Percentiles rank a stretch among this genome's conserved stretches.
phyloP scores from a whole-genome alignment of 495 filamentous ascomycete species.

The Annulohypoxylon stygium region DNA sequence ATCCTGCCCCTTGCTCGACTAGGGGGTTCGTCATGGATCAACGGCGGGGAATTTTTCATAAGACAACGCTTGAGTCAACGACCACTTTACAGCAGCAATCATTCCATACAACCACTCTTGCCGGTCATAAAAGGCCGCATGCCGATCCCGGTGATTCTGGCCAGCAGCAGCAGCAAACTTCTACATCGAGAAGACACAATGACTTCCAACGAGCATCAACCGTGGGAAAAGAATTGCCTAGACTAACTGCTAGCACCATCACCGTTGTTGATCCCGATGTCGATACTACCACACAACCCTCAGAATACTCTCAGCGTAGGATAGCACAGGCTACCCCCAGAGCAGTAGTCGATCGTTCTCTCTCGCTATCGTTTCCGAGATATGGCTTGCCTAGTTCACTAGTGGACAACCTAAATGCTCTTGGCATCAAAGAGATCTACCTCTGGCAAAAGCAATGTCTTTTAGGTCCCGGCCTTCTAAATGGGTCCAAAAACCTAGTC shows the following conservation, averaged over 20 bases:
- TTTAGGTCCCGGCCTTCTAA: constrained; percentile 73
- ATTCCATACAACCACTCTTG: constrained; percentile 41
- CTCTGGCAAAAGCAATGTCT: constrained; percentile 88
- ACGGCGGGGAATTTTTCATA: constrained; percentile 45
- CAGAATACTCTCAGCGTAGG: constrained; percentile 64
- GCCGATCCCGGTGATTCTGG: constrained; percentile 22
- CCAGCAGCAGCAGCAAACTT: constrained; percentile 21
- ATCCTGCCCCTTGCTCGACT: constrained; percentile 4
- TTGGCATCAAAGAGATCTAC: constrained; percentile 79
- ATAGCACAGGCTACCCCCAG: constrained; percentile 62
- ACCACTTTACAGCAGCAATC: constrained; percentile 38
- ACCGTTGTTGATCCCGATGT: constrained; percentile 24
- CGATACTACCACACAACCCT: constrained; percentile 23
- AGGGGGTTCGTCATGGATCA: constrained; percentile 41
- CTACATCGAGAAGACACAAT: constrained; percentile 35
- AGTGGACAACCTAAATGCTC: constrained; percentile 72
- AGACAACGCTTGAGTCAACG: constrained; percentile 47
- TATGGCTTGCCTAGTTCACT: constrained; percentile 74
- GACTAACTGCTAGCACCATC: constrained; percentile 56
- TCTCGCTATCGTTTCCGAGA: constrained; percentile 71
- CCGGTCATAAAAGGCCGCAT: constrained; percentile 42
- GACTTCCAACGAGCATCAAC: constrained; percentile 44
- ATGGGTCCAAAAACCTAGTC: constrained; percentile 76
- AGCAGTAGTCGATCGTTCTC: constrained; percentile 67
- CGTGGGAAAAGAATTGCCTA: constrained; percentile 39